Evolutionary conservation across 495 filamentous ascomycete species (phyloP), one percentile per base, ranked within the genome.

Genomic region (Pseudoneurospora amorphoporcata): DNA sequence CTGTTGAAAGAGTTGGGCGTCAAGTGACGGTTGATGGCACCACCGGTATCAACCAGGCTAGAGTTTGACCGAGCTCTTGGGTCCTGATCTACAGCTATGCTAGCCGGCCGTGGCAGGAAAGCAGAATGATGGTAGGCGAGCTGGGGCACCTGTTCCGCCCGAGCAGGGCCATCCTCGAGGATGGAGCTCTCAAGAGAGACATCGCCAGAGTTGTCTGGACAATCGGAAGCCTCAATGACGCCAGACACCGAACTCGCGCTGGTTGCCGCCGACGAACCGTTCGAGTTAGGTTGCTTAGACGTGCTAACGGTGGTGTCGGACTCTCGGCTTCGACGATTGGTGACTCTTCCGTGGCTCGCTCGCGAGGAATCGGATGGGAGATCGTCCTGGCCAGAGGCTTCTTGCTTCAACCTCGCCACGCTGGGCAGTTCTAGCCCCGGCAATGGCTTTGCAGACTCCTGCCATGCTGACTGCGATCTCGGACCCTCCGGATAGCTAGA

Each of bases 121-220:
- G 79, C 72, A 37, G 80, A 85, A 72, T 89, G 86, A 73, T 88
- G 85, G 75, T 90, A 89, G 72, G 87, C 85, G 43, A 88, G 77
- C 72, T 83, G 84, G 6, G 85, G 86, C n/a, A 88, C 84, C 6
- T 81, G 77, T 39, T 83, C 80, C 43, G 79, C 75, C 12, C 73
- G 82, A 10, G 76, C 71, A 39, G 78, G 76, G 35, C 75, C 76
- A n/a, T 79, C 79, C 40, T 83, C 81, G 43, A 81, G 77, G 47
- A 84, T 68, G 17, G 83, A 84, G 68, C 81, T 83, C 68, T 83
- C 82, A n/a, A 76, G 78, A 19, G 81, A 85, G n/a, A 75, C 77
- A 45, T 81, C 79, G 41, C 75, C 81, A 29, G 81, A 82, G 39
- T 78, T 74, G 68, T 79, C 75, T 39, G 79, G 82, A 72, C 77